A percentile compares a stretch with the other conserved stretches of the same genome.
Conservation (phyloP, 202 grass and related monocot species). For the Panicum virgatum region DNA sequence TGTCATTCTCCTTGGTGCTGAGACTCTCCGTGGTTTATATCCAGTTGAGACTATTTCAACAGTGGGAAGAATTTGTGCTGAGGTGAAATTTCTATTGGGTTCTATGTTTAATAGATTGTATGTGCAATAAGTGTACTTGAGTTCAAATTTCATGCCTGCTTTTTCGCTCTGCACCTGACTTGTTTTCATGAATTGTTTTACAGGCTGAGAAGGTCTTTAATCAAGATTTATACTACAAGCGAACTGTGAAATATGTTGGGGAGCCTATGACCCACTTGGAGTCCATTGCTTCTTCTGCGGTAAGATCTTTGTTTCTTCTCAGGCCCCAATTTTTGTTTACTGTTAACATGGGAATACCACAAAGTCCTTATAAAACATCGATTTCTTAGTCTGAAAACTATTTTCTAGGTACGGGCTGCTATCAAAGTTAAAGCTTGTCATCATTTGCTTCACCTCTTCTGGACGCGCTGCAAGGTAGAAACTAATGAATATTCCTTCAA, state of each 20-base stretch:
- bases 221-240: constrained; percentile 94
- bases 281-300: constrained; percentile 95
- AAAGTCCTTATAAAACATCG: background rate
- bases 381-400: constrained; percentile 34
- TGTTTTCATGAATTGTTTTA: constrained; percentile 15
- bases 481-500: background rate
- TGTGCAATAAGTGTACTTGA: background rate
- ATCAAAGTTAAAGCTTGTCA: constrained; percentile 92
- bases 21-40: constrained; percentile 94
- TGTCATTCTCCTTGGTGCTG: constrained; percentile 98
- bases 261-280: constrained; percentile 99
- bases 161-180: background rate
- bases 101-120: background rate
- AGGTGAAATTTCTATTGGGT: constrained; percentile 57
- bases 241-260: constrained; percentile 83
- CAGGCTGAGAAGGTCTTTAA: constrained; percentile 99
- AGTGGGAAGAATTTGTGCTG: constrained; percentile 96
- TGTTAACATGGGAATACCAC: background rate
- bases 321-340: background rate
- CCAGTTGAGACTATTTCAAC: constrained; percentile 95
- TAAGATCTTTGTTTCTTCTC: constrained; percentile 26
- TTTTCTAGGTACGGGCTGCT: constrained; percentile 87
- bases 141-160: background rate
- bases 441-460: constrained; percentile 96
- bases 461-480: constrained; percentile 91